phyloP scores from a whole-genome alignment of 2,329 filamentous ascomycete genomes.

The Exophiala spinifera region DNA sequence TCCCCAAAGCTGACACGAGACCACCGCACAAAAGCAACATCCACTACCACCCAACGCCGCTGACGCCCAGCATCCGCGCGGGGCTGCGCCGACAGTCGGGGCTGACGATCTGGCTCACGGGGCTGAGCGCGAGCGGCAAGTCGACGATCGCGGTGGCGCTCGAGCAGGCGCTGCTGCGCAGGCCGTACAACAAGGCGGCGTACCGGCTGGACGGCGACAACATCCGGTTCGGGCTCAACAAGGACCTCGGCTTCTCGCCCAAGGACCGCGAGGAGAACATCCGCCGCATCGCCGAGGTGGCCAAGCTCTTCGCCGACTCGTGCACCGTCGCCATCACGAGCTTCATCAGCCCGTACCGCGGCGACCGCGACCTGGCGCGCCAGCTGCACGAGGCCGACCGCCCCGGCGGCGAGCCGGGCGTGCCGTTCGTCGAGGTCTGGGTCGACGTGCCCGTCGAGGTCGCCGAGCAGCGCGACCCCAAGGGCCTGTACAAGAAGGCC shows the following conservation, averaged over 20 bases:
- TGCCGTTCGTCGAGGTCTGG: conserved; percentile 91
- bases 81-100: conserved; percentile 72
- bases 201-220: conserved; percentile 99
- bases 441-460: conserved; percentile 89
- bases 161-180: conserved; percentile 91
- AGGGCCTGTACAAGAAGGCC: conserved; percentile 97
- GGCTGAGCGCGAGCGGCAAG: conserved; percentile 93
- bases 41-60: conserved; percentile 44
- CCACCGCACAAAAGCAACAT: conserved; percentile 38
- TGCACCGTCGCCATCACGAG: conserved; percentile 85
- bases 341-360: conserved; percentile 93
- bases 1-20: too few species aligned
- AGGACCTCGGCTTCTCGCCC: conserved; percentile 92
- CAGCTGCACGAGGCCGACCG: conserved; percentile 68
- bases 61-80: conserved; percentile 43
- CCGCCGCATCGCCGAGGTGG: conserved; percentile 90
- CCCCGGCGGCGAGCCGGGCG: conserved; percentile 56
- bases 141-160: conserved; percentile 95
- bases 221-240: conserved; percentile 96
- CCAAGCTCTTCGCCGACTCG: conserved; percentile 92
- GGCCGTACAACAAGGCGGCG: conserved; percentile 63
- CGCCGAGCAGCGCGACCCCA: conserved; percentile 91
- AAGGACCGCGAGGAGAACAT: conserved; percentile 97
- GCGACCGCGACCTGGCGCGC: conserved; percentile 79
- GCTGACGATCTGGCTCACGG: conserved; percentile 96